Percentiles rank a stretch among this genome's conserved stretches.
Conservation (phyloP, 129 eudicot species). For the Pittosporum tobira region DNA sequence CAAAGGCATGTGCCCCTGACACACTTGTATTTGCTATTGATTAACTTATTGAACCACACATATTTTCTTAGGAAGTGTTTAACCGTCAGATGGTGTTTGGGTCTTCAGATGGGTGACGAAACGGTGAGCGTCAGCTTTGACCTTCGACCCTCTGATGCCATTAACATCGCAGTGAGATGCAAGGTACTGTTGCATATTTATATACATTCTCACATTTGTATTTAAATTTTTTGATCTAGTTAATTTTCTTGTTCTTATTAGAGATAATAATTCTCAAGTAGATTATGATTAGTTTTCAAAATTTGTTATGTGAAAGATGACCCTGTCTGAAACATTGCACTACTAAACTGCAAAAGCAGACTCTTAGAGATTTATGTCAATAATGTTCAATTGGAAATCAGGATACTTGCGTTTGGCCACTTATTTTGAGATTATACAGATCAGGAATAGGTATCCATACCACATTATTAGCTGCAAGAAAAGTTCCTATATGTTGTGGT, state of each 20-base stretch:
- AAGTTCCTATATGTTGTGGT: not conserved
- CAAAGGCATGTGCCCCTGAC: constrained; percentile 40
- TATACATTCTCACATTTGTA: not conserved
- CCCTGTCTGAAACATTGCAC: too few relatives aligned
- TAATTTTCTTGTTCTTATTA: too few relatives aligned
- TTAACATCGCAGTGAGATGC: constrained; percentile 92
- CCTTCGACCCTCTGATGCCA: constrained; percentile 91
- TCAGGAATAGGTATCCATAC: not conserved
- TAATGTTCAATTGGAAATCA: not conserved
- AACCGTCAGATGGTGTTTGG: constrained; percentile 20
- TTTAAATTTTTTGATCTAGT: too few relatives aligned
- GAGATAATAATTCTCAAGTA: too few relatives aligned
- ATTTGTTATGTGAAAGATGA: too few relatives aligned
- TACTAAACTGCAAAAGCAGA: too few relatives aligned
- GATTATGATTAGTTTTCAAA: too few relatives aligned
- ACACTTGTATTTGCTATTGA: constrained; percentile 6
- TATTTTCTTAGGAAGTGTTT: not conserved
- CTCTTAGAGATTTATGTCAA: too few relatives aligned
- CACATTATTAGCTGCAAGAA: too few relatives aligned
- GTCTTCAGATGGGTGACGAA: constrained; percentile 60
- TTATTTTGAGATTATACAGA: not conserved
- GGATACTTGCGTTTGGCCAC: not conserved
- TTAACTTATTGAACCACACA: not conserved
- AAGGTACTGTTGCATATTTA: constrained; percentile 45
- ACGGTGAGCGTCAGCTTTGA: constrained; percentile 58